Evolutionary conservation across 805 yeast genomes (phyloP).

Genomic region (Torulaspora microellipsoides): DNA sequence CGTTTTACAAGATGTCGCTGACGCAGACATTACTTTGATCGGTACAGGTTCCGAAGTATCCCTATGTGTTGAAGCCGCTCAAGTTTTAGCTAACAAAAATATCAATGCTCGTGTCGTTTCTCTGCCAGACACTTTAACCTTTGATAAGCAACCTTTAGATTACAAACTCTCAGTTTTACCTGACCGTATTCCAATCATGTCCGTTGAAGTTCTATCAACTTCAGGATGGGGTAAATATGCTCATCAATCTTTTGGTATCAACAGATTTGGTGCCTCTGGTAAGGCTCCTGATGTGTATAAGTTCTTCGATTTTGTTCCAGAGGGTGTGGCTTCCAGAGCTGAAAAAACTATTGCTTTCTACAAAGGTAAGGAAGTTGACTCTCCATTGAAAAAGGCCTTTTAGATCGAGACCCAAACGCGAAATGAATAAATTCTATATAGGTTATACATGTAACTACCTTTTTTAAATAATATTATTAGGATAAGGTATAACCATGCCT

Average conservation of each 20-base stretch:
- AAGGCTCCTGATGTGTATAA: conserved; percentile 79
- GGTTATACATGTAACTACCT: too few relatives aligned
- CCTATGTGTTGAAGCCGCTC: conserved; percentile 76
- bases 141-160: conserved; percentile 75
- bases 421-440: background rate
- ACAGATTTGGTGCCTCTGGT: conserved; percentile 97
- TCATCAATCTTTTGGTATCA: conserved; percentile 93
- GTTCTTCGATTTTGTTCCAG: conserved; percentile 85
- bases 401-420: conserved; percentile 32
- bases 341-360: conserved; percentile 72
- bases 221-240: conserved; percentile 93
- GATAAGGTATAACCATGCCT: too few relatives aligned
- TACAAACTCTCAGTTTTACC: conserved; percentile 87
- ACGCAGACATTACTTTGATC: conserved; percentile 69
- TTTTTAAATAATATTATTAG: too few relatives aligned
- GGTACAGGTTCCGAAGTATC: conserved; percentile 93
- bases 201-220: conserved; percentile 90
- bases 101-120: conserved; percentile 81
- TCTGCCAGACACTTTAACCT: conserved; percentile 86
- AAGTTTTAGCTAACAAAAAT: conserved; percentile 53
- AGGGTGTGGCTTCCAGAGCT: conserved; percentile 86
- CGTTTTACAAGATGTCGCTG: conserved; percentile 53
- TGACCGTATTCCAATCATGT: conserved; percentile 87
- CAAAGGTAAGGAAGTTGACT: conserved; percentile 64
- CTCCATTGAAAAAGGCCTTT: conserved; percentile 81